These are phyloP conservation scores for Cordyceps fumosorosea DNA, from an alignment of 2,329 filamentous ascomycete genomes.

Conservation along the genomic window DNA sequence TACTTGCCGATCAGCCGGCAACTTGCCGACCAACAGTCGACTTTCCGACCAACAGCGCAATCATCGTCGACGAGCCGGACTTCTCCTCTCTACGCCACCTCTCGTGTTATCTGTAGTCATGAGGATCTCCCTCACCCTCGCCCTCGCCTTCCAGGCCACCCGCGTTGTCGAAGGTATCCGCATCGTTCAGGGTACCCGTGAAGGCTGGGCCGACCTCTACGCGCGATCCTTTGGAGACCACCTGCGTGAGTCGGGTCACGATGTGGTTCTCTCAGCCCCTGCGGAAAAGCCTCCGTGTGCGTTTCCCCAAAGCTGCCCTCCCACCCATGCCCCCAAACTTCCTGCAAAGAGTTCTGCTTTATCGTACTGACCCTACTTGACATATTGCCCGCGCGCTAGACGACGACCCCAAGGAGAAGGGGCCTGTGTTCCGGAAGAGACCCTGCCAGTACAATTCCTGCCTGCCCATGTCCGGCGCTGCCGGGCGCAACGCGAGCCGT, in stretches of 20 bases:
- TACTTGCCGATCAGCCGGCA: too few relatives aligned
- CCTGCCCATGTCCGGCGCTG: conserved; percentile 45
- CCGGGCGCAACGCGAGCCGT: conserved; percentile 49
- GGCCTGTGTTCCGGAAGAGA: conserved; percentile 39
- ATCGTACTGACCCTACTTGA: too few relatives aligned
- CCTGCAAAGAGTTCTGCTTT: too few relatives aligned
- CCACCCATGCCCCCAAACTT: background rate
- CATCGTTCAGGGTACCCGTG: conserved; percentile 60
- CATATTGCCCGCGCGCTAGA: too few relatives aligned
- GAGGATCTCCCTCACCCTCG: background rate
- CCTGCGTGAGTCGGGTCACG: conserved; percentile 48
- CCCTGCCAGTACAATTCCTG: conserved; percentile 59
- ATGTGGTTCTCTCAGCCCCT: conserved; percentile 58
- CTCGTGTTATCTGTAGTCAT: background rate
- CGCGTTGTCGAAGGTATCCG: conserved; percentile 34
- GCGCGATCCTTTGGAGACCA: conserved; percentile 52
- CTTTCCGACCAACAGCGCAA: too few relatives aligned
- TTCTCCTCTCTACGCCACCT: too few relatives aligned
- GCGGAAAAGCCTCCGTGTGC: conserved; percentile 63
- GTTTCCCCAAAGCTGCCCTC: conserved; percentile 7
- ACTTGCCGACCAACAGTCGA: too few relatives aligned
- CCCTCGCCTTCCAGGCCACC: conserved; percentile 5
- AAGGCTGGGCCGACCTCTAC: conserved; percentile 68
- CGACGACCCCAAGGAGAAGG: conserved; percentile 19
- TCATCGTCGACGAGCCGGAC: too few relatives aligned